Base-by-base conservation (phyloP, 2,329 filamentous ascomycete species). In the Emmonsiellopsis sp. region DNA sequence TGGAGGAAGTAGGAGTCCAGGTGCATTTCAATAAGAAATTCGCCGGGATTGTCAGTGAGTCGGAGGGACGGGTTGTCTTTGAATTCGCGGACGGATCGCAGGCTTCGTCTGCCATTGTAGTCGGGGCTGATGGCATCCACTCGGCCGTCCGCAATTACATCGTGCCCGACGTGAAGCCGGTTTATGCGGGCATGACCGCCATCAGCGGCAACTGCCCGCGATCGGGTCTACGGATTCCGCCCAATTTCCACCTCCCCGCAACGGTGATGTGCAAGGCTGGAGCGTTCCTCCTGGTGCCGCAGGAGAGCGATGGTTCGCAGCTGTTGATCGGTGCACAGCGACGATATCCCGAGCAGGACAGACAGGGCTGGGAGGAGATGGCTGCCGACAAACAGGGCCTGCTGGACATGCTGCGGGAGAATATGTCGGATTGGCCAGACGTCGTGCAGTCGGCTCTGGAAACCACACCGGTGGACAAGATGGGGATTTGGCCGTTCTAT, bases 81-180 rank as follows among this genome's bases (percentile, higher is more conserved):
- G 68, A 68, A 10, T 78, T 82, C 53, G 63, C 63, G 0, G 74
- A 80, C 51, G 78, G 76, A 1, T 68, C 68, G 0, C 66, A 61
- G 0, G 66, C 59, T 1, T 62, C 58, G 0, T 75, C 77, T 0
- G 58, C 65, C 2, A 60, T 80, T 10, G 71, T 84, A 0, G 68
- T 83, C 13, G 81, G 79, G 0, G 77, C 79, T 0, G 81, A 84
- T 54, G 81, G 81, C 1, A 83, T 84, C 49, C 78, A 83, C 60
- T 82, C 79, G 0, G 69, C 66, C 0, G 77, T 83, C 0, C 72
- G 80, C 2, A 70, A 66, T 3, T 74, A 80, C 42, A 65, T 84
- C 0, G 70, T 76, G 45, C 76, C 79, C 0, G 69, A 74, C 0
- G 58, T 78, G 1, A 62, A 71, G 36, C 76, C 81, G 1, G 69